phyloP scores from a whole-genome alignment of 2,329 filamentous ascomycete genomes.

The Aspergillus spinulosporus region DNA sequence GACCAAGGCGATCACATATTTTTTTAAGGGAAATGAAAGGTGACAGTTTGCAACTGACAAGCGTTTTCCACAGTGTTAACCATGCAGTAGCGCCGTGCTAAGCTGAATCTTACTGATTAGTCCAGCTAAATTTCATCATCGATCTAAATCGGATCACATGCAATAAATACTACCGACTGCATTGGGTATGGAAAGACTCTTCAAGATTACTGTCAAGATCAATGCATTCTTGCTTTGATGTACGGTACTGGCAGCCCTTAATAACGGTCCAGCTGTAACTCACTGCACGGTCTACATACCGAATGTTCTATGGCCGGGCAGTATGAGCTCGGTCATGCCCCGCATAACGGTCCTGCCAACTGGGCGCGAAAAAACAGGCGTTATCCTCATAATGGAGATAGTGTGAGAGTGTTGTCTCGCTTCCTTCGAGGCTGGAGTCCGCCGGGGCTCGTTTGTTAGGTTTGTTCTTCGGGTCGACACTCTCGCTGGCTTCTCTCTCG shows the following conservation, averaged over 20 bases:
- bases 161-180: neutral
- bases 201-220: neutral
- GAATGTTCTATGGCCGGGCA: neutral
- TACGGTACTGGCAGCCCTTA: neutral
- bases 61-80: neutral
- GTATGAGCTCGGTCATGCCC: neutral
- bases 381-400: slow-evolving; percentile 40
- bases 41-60: neutral
- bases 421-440: slow-evolving; percentile 14
- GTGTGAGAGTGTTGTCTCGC: slow-evolving; percentile 30
- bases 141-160: no score
- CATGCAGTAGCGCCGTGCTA: slow-evolving; percentile 11
- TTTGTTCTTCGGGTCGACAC: neutral
- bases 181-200: neutral
- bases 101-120: slow-evolving; percentile 1
- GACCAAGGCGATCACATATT: neutral
- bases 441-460: slow-evolving; percentile 10
- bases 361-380: slow-evolving; percentile 37
- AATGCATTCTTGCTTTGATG: neutral
- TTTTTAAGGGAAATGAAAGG: neutral
- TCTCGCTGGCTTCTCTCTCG: slow-evolving; percentile 1
- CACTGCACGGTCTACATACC: neutral
- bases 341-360: slow-evolving; percentile 22
- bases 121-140: neutral
- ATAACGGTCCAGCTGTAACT: neutral